Conservation (phyloP, 176 grass and related monocot genomes). For the Zoysia pacifica region DNA sequence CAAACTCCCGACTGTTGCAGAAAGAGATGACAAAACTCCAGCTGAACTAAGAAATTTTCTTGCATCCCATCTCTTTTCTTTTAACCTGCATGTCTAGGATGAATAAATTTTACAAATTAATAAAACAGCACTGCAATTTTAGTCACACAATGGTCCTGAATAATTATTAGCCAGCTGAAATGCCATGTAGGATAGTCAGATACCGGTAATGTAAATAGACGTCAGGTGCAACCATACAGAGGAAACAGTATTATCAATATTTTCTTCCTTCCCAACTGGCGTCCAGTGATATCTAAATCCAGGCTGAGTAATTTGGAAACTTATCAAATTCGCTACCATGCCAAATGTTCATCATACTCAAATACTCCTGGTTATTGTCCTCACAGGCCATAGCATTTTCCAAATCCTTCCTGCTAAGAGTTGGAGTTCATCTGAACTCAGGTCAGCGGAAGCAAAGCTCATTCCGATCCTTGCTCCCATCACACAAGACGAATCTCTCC, state of each 20-base stretch:
- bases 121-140: neutral
- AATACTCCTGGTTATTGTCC: neutral
- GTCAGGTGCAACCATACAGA: neutral
- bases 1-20: conserved; percentile 70
- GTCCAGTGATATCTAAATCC: neutral
- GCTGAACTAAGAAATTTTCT: conserved; percentile 82
- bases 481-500: conserved; percentile 6
- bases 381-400: neutral
- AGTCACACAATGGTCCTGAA: conserved; percentile 7
- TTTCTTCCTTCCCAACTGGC: neutral
- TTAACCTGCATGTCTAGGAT: conserved; percentile 97
- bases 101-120: conserved; percentile 48
- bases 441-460: neutral
- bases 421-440: conserved; percentile 8
- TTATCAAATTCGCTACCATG: neutral
- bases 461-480: neutral
- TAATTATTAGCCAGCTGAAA: neutral
- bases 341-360: neutral
- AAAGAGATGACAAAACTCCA: conserved; percentile 92
- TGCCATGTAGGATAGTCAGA: neutral
- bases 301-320: neutral
- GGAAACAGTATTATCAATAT: neutral
- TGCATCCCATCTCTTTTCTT: conserved; percentile 96
- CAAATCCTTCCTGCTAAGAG: neutral
- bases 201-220: neutral